Evolutionary conservation across 305 asterid species (phyloP), one percentile per base, ranked within the genome.

Genomic region (Euphrasia arctica): DNA sequence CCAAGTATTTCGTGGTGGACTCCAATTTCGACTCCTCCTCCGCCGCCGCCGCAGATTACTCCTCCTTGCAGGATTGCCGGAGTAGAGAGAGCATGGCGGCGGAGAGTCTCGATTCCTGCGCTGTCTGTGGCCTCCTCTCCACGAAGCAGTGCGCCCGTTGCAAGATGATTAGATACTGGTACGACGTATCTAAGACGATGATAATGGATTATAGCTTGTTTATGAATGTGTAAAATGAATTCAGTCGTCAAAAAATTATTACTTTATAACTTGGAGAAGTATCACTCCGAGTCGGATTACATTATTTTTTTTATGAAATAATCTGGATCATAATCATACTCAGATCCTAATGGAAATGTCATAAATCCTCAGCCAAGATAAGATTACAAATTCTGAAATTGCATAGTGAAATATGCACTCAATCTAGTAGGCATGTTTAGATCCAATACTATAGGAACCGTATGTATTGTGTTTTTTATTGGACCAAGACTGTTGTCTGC

Each of bases 121-220:
- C 80, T 50, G 95, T 88, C 9, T 91, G 96, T 60, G 85, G 88
- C 56, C 66, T 14, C 48, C 62, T 29, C 22, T 74, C 87, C 18
- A 76, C 47, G 67, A 88, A 88, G 36, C 79, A 75, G 2, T 91
- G 98, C 70, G 75, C 96, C 25, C 62, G 88, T 34, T 91, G 95
- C 78, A 88, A 86, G 89, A 78, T 88, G 79, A 85, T 80, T 10
- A 83, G 77, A 78, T 91, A 91, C 81, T 88, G 98, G 98, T 91
- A 73, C 60, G 66, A 22, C 50, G 49, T 41, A 41, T 41, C 12
- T 4, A 18, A 18, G 22, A 18, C 22, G 22, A 18, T 18, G 22
- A 34, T 14, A 28, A 25, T 69, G 48, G 32, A 67, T 67, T 42
- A 8, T 45, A 34, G 41, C 8, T 34, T 18, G 41, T 34, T 4